Evolutionary conservation across 257 asterid genomes (phyloP).

Genomic region (Ocimum tenuiflorum): DNA sequence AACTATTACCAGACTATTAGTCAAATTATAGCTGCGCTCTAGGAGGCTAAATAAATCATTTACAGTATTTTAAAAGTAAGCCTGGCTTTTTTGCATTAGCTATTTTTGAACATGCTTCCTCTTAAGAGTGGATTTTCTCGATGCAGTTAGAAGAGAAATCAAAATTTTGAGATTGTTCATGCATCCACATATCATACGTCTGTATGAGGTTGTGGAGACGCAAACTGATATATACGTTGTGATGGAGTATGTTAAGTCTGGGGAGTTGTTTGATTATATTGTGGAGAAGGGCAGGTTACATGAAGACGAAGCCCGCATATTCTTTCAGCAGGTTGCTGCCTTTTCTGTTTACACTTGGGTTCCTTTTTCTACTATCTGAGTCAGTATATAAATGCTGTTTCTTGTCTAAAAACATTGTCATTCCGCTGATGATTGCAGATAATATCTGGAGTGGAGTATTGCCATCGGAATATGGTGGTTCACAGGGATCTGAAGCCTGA

Average conservation of each 20-base stretch:
- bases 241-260: conserved; percentile 84
- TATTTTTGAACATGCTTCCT: background rate
- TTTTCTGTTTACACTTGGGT: background rate
- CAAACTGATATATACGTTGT: conserved; percentile 73
- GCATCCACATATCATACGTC: conserved; percentile 87
- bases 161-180: conserved; percentile 81
- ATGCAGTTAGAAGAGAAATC: conserved; percentile 77
- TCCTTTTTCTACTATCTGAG: background rate
- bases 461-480: conserved; percentile 99
- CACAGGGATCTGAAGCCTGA: conserved; percentile 98
- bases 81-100: background rate
- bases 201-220: conserved; percentile 84
- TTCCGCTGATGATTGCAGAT: conserved; percentile 48
- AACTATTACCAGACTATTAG: no score
- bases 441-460: conserved; percentile 95
- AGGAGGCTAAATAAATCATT: no score
- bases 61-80: background rate
- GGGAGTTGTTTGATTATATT: conserved; percentile 84
- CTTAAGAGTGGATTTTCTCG: background rate
- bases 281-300: conserved; percentile 86
- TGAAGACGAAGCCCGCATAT: conserved; percentile 80
- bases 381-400: background rate
- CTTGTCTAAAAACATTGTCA: conserved; percentile 8
- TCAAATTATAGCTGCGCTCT: no score
- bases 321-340: conserved; percentile 77